These are phyloP conservation scores for Sextonia rubra DNA, from an alignment of 164 flowering plant species.

Conservation along the genomic window DNA sequence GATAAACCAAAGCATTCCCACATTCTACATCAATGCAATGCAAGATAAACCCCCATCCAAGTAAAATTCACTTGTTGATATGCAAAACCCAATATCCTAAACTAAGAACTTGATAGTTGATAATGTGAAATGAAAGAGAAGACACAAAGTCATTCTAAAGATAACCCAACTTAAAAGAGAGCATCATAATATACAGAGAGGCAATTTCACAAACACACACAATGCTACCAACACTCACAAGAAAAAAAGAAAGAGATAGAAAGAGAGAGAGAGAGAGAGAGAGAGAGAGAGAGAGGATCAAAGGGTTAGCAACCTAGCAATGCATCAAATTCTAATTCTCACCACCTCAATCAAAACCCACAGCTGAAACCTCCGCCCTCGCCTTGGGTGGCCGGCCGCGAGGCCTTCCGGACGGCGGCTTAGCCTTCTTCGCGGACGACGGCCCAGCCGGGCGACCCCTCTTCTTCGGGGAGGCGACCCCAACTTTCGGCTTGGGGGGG, in stretches of 20 bases:
- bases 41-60: too few species aligned
- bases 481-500: too few species aligned
- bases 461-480: slow-evolving; percentile 22
- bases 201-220: slow-evolving; percentile 22
- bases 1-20: too few species aligned
- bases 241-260: background rate
- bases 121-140: too few species aligned
- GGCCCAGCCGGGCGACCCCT: slow-evolving; percentile 44
- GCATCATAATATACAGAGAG: slow-evolving; percentile 29
- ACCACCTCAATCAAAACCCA: slow-evolving; percentile 5
- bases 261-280: background rate
- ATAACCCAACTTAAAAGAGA: background rate
- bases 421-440: slow-evolving; percentile 35
- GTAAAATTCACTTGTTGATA: too few species aligned
- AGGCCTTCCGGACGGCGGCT: slow-evolving; percentile 32
- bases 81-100: too few species aligned
- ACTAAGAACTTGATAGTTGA: too few species aligned
- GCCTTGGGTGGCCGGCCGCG: slow-evolving; percentile 70
- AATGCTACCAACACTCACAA: slow-evolving; percentile 1
- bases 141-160: too few species aligned
- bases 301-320: too few species aligned
- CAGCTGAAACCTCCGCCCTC: slow-evolving; percentile 32
- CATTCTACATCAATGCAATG: too few species aligned
- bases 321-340: too few species aligned
- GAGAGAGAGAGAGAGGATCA: too few species aligned